These are phyloP conservation scores for Tricholoma saponaceum DNA, from an alignment of 768 basidiomycete species.

Conservation along the genomic window DNA sequence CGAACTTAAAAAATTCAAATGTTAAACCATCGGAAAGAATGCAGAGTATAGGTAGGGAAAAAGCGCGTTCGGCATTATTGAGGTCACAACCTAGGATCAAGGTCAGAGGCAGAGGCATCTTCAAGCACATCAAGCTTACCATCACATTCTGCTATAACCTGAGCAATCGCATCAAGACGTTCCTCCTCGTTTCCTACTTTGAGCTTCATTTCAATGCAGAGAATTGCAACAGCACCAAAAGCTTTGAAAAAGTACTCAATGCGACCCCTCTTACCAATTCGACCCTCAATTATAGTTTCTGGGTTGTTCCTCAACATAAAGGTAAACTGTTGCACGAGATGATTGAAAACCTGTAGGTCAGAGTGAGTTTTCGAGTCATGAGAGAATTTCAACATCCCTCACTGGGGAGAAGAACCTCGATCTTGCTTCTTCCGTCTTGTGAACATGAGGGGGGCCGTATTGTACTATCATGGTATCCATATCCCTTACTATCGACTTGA, in stretches of 20 bases:
- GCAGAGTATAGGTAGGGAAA: background rate
- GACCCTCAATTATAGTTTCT: slow-evolving; percentile 12
- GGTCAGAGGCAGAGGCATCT: background rate
- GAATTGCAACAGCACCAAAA: slow-evolving; percentile 14
- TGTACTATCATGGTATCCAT: slow-evolving; percentile 18
- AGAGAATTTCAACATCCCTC: slow-evolving; percentile 3
- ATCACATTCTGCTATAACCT: too few species aligned
- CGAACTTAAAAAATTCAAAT: background rate
- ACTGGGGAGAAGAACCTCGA: slow-evolving; percentile 18
- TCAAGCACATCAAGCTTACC: slow-evolving; percentile 10
- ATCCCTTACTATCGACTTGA: slow-evolving; percentile 17
- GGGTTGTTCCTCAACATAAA: slow-evolving; percentile 17
- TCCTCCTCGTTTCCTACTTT: slow-evolving; percentile 12
- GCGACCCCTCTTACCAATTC: slow-evolving; percentile 5
- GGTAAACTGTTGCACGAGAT: slow-evolving; percentile 13
- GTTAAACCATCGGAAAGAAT: background rate
- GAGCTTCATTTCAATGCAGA: slow-evolving; percentile 18
- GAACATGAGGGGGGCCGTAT: slow-evolving; percentile 15
- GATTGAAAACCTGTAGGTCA: slow-evolving; percentile 16
- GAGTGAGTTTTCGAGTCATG: slow-evolving; percentile 9
- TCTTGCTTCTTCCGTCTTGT: slow-evolving; percentile 16
- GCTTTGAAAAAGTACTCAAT: slow-evolving; percentile 19
- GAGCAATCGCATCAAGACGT: too few species aligned
- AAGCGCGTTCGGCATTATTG: background rate
- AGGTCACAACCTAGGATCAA: background rate